These are phyloP conservation scores for Austroboletus rostrupii DNA, from an alignment of 1,284 basidiomycete genomes.

Conservation along the genomic window DNA sequence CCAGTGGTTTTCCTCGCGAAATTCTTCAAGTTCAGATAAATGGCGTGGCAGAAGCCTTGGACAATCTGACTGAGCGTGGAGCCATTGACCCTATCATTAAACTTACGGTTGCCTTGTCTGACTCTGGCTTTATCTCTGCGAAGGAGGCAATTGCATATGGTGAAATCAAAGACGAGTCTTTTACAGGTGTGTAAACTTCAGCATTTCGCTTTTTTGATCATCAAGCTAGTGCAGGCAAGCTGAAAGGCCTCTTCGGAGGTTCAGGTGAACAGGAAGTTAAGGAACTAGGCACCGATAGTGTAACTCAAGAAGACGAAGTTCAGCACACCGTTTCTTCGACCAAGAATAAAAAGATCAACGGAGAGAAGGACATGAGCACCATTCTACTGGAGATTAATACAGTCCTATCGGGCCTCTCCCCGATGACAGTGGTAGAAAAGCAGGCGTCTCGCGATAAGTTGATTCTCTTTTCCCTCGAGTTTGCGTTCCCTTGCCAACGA, in stretches of 20 bases:
- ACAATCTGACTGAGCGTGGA: constrained; percentile 71
- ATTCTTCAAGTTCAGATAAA: constrained; percentile 65
- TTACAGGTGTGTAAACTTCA: constrained; percentile 51
- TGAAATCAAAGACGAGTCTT: constrained; percentile 74
- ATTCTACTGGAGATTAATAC: constrained; percentile 63
- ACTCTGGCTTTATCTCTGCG: constrained; percentile 80
- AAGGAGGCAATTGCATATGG: constrained; percentile 71
- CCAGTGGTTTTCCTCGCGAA: constrained; percentile 61
- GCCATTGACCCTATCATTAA: constrained; percentile 74
- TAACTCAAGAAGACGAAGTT: constrained; percentile 24
- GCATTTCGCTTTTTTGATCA: constrained; percentile 6
- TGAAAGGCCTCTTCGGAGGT: constrained; percentile 81
- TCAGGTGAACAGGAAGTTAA: constrained; percentile 28
- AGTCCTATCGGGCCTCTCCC: constrained; percentile 60
- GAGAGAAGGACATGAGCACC: constrained; percentile 38
- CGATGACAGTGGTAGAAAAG: constrained; percentile 75
- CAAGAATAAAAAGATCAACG: constrained; percentile 39
- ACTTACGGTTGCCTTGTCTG: constrained; percentile 75
- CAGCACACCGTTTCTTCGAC: constrained; percentile 18
- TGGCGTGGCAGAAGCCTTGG: constrained; percentile 68
- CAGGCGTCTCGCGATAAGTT: constrained; percentile 65
- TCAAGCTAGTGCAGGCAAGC: constrained; percentile 50
- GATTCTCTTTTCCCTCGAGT: background rate
- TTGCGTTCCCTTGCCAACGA: background rate
- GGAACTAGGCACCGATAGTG: constrained; percentile 16